Conservation (phyloP, 2,329 filamentous ascomycete genomes). For the Stachybotrys elegans region DNA sequence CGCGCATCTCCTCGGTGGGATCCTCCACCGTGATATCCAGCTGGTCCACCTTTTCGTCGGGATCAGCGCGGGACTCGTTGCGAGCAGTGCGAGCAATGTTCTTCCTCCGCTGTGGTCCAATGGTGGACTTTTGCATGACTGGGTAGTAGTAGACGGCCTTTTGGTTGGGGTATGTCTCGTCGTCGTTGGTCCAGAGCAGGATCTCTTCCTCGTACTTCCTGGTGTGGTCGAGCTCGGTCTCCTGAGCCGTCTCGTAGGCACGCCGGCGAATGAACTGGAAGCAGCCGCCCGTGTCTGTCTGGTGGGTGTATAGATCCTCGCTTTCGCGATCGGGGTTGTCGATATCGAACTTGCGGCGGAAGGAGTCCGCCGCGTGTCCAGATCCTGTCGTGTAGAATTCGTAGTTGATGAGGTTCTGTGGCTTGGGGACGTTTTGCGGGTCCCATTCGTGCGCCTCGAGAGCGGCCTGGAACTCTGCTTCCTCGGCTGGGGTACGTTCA, state of each 20-base stretch:
- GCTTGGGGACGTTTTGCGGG: conserved; percentile 49
- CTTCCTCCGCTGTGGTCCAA: conserved; percentile 59
- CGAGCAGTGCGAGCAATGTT: conserved; percentile 58
- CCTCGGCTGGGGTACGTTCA: conserved; percentile 49
- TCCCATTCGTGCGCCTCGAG: conserved; percentile 52
- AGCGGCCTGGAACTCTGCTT: conserved; percentile 44
- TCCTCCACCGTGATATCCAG: conserved; percentile 51
- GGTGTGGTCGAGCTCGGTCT: conserved; percentile 50
- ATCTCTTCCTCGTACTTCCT: conserved; percentile 62
- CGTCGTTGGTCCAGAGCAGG: conserved; percentile 53
- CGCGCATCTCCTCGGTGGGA: conserved; percentile 47
- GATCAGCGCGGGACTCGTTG: conserved; percentile 37
- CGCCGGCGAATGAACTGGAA: conserved; percentile 60
- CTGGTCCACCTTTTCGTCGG: conserved; percentile 50
- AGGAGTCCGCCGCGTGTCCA: conserved; percentile 41
- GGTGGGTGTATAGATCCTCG: conserved; percentile 49
- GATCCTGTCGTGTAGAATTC: conserved; percentile 59
- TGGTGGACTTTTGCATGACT: conserved; percentile 57
- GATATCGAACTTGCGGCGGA: conserved; percentile 57
- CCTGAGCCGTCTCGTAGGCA: conserved; percentile 58
- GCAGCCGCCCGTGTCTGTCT: conserved; percentile 39
- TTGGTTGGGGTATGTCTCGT: conserved; percentile 42
- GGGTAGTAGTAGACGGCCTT: conserved; percentile 65
- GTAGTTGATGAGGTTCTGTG: conserved; percentile 57
- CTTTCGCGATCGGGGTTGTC: conserved; percentile 50